Conservation (phyloP, 2,329 filamentous ascomycete genomes). For the Diaporthe citri region DNA sequence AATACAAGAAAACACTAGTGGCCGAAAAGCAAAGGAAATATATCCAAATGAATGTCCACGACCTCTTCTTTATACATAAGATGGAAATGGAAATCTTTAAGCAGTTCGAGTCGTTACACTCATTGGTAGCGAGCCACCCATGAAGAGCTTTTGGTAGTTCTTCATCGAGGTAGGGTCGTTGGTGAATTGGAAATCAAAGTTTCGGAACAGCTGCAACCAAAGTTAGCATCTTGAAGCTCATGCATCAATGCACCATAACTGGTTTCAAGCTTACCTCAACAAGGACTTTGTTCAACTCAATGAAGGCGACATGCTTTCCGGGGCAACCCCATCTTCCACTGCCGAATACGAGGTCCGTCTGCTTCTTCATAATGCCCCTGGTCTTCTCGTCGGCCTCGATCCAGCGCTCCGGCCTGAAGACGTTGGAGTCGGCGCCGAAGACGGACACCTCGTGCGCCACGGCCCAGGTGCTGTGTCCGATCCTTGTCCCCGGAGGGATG, state of each 20-base stretch:
- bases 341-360: constrained; percentile 34
- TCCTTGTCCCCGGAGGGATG: constrained; percentile 41
- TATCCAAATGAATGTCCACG: background rate
- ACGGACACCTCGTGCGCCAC: constrained; percentile 39
- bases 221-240: background rate
- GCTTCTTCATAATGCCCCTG: constrained; percentile 19
- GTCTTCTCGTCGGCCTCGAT: constrained; percentile 38
- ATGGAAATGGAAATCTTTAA: background rate
- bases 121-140: constrained; percentile 17
- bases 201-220: constrained; percentile 6
- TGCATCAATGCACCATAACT: rapidly evolving
- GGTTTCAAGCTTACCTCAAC: constrained; percentile 23
- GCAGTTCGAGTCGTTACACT: constrained; percentile 7
- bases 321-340: constrained; percentile 34
- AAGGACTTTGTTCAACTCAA: constrained; percentile 33
- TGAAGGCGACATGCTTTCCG: constrained; percentile 25
- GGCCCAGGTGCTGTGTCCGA: constrained; percentile 41
- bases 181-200: constrained; percentile 16
- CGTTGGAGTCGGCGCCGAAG: constrained; percentile 38
- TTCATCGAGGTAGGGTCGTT: constrained; percentile 1
- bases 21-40: background rate
- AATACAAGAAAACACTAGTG: background rate
- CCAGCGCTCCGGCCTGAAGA: constrained; percentile 41
- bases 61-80: too few species aligned
- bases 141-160: constrained; percentile 14